Evolutionary conservation across 2,329 filamentous ascomycete species (phyloP).

Genomic region (Sporothrix brasiliensis): DNA sequence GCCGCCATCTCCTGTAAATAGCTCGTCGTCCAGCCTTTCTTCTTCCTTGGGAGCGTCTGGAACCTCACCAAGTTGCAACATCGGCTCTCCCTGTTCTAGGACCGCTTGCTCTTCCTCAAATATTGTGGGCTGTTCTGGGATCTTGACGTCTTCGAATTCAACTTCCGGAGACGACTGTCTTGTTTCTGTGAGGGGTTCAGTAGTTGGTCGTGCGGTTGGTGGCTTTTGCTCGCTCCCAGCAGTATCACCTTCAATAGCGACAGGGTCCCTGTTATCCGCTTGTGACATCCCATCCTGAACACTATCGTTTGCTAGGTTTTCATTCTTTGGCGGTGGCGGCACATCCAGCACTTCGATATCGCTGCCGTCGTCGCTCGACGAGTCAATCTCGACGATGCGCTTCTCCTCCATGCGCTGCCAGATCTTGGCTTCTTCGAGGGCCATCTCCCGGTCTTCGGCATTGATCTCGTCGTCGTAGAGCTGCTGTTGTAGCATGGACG

Average conservation of each 20-base stretch:
- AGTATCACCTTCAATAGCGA: background rate
- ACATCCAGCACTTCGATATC: conserved; percentile 62
- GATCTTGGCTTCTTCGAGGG: conserved; percentile 58
- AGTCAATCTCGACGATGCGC: conserved; percentile 60
- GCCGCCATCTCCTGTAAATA: conserved; percentile 37
- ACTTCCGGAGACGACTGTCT: conserved; percentile 39
- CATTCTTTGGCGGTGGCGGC: conserved; percentile 40
- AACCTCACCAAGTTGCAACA: background rate
- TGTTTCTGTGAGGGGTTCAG: background rate
- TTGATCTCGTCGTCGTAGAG: conserved; percentile 63
- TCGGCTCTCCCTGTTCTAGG: background rate
- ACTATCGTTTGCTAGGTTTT: background rate
- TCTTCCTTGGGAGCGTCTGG: background rate
- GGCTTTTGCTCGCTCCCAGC: background rate
- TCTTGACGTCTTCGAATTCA: conserved; percentile 47
- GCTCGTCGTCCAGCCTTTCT: conserved; percentile 36
- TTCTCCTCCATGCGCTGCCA: conserved; percentile 46
- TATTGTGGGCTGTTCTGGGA: conserved; percentile 28
- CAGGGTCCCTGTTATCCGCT: background rate
- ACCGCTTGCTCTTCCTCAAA: conserved; percentile 38
- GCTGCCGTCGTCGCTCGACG: conserved; percentile 60
- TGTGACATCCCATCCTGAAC: background rate
- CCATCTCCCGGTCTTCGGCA: conserved; percentile 62
- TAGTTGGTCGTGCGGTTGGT: background rate
- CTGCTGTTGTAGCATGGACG: conserved; percentile 62